Evolutionary conservation across 2,329 filamentous ascomycete genomes (phyloP), one percentile per base, ranked within the genome.

Genomic region (Xylariaceae sp.): DNA sequence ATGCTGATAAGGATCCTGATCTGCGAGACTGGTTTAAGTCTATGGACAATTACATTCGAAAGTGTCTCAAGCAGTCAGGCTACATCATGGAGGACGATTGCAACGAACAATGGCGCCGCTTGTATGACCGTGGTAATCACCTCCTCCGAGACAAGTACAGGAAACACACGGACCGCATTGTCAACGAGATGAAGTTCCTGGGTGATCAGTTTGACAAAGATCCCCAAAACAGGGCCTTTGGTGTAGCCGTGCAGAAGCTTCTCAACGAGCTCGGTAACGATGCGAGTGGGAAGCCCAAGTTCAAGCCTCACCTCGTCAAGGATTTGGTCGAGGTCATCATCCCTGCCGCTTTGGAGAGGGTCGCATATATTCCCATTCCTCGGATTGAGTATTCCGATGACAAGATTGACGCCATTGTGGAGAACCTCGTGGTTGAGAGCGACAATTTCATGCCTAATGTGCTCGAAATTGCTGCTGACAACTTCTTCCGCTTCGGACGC

Each of bases 381-480:
- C 89, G 94, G 58, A 96, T 99, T 62, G 94, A 99, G 78, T 94
- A 92, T 71, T 88, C 86, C 1, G 94, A 97, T 68, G 81, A 83
- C 2, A 85, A 88, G 80, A 80, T 96, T 55, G 94, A 99, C 74
- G 88, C 88, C 53, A 84, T 97, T 53, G 84, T 99, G 50, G 94
- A 99, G 79, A 99, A 99, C 74, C 79, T 99, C 9, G 88, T 97
- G 51, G 83, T 99, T 55, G 94, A 99, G 78, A 92, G 90, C 66
- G 92, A 97, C 79, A 99, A 99, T 77, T 86, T 99, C 68, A 91
- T 92, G 77, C 94, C 94, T 64, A 99, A 99, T 69, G 82, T 93
- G 4, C 75, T 96, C 45, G 93, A 99, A 74, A 82, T 97, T 62
- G 84, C 87, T 60, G 94, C 86, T 72, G 92, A 97, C 77, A 94